Conservation (phyloP, 768 basidiomycete species). For the Mycena crocata region DNA sequence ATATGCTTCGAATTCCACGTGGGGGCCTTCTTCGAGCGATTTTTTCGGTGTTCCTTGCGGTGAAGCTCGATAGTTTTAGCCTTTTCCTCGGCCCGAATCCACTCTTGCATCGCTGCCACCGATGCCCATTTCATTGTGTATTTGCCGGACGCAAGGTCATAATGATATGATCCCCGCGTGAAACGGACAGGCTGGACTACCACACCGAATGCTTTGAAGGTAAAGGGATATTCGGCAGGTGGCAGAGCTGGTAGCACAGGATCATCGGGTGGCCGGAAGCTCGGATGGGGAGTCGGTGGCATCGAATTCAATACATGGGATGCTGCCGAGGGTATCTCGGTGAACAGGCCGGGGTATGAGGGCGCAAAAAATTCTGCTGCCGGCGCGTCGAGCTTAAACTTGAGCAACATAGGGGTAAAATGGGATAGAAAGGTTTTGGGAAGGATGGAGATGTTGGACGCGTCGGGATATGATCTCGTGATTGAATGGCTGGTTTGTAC, state of each 20-base stretch:
- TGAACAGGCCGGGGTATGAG: too few species aligned
- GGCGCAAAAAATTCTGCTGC: too few species aligned
- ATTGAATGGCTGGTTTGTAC: too few species aligned
- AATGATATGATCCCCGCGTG: neutral
- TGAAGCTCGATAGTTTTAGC: slow-evolving; percentile 9
- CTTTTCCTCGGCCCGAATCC: neutral
- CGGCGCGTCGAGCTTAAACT: too few species aligned
- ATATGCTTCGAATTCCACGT: slow-evolving; percentile 8
- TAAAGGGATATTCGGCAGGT: neutral
- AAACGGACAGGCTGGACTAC: neutral
- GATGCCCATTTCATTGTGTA: neutral
- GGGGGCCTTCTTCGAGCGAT: neutral
- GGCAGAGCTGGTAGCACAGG: neutral
- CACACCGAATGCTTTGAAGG: slow-evolving; percentile 3
- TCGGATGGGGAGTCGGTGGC: neutral
- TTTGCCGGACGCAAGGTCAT: slow-evolving; percentile 5
- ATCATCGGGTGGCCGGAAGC: neutral
- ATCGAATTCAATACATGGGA: neutral
- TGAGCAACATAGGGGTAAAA: too few species aligned
- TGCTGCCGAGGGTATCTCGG: neutral
- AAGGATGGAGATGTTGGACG: too few species aligned
- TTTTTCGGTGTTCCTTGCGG: slow-evolving; percentile 9
- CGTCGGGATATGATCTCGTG: too few species aligned
- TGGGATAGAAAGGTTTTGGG: too few species aligned
- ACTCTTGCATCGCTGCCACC: slow-evolving; percentile 1